Evolutionary conservation across 768 basidiomycete genomes (phyloP).

Genomic region (Phaeotremella skinneri): DNA sequence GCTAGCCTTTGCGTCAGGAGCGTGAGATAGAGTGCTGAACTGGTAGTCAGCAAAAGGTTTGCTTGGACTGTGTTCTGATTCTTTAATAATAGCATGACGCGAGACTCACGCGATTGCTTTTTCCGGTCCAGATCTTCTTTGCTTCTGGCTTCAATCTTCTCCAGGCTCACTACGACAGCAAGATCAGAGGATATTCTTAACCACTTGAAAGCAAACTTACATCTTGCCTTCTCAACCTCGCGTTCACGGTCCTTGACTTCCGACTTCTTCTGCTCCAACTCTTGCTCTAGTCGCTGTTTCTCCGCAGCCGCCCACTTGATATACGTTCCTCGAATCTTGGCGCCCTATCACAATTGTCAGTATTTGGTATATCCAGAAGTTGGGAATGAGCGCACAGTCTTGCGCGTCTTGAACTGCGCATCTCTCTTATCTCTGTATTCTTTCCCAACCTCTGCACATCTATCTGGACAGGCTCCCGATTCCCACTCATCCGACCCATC

Average conservation of each 20-base stretch:
- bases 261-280: constrained; percentile 58
- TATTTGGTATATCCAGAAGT: background rate
- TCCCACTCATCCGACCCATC: constrained; percentile 89
- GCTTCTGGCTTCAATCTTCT: constrained; percentile 71
- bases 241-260: constrained; percentile 66
- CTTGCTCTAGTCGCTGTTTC: constrained; percentile 73
- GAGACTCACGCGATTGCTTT: constrained; percentile 74
- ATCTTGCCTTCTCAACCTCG: constrained; percentile 71
- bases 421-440: constrained; percentile 65
- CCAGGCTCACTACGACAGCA: constrained; percentile 63
- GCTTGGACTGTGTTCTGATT: background rate
- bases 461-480: constrained; percentile 70
- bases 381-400: constrained; percentile 63
- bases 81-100: background rate
- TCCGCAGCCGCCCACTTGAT: constrained; percentile 84
- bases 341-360: constrained; percentile 60
- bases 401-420: constrained; percentile 72
- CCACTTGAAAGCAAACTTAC: too few species aligned
- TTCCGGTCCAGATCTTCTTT: constrained; percentile 78
- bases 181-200: too few species aligned
- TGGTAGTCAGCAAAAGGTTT: background rate
- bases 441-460: constrained; percentile 72
- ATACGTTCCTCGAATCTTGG: constrained; percentile 86
- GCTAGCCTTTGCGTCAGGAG: constrained; percentile 71
- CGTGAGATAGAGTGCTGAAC: constrained; percentile 73